These are phyloP conservation scores for Rugiboletus extremiorientalis DNA, from an alignment of 1,284 basidiomycete genomes.

Conservation along the genomic window DNA sequence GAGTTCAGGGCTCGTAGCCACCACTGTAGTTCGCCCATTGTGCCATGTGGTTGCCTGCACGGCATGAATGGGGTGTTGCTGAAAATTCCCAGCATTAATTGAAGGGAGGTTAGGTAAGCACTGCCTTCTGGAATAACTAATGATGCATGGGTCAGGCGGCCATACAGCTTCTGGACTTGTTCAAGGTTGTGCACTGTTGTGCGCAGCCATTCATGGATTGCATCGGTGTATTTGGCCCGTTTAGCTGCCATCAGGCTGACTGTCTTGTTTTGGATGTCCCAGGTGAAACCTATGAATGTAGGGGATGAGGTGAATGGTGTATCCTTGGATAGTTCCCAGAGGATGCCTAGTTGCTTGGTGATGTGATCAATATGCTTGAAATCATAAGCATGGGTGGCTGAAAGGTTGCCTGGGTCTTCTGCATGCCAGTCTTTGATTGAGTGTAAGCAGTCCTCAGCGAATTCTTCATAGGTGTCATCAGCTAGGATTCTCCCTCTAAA, in stretches of 20 bases:
- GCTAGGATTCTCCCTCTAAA: too few species aligned
- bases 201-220: conserved; percentile 22
- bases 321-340: conserved; percentile 5
- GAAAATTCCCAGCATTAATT: conserved; percentile 27
- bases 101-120: conserved; percentile 36
- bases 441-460: too few species aligned
- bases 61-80: conserved; percentile 30
- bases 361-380: not conserved
- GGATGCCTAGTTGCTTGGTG: not conserved
- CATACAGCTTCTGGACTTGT: conserved; percentile 33
- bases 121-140: conserved; percentile 33
- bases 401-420: too few species aligned
- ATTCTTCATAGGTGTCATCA: too few species aligned
- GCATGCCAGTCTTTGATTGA: too few species aligned
- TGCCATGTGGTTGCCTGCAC: too few species aligned
- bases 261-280: conserved; percentile 8
- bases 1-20: too few species aligned
- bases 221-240: not conserved
- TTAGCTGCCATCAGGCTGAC: not conserved
- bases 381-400: not conserved
- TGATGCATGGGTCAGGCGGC: conserved; percentile 36
- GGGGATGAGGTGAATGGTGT: conserved; percentile 1
- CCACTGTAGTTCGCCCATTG: too few species aligned
- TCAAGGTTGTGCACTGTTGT: conserved; percentile 19
- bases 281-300: conserved; percentile 21